Percentiles rank a stretch among this genome's conserved stretches.
phyloP scores from a whole-genome alignment of 1,139 yeast genomes.

The Candida tetrigidarum region DNA sequence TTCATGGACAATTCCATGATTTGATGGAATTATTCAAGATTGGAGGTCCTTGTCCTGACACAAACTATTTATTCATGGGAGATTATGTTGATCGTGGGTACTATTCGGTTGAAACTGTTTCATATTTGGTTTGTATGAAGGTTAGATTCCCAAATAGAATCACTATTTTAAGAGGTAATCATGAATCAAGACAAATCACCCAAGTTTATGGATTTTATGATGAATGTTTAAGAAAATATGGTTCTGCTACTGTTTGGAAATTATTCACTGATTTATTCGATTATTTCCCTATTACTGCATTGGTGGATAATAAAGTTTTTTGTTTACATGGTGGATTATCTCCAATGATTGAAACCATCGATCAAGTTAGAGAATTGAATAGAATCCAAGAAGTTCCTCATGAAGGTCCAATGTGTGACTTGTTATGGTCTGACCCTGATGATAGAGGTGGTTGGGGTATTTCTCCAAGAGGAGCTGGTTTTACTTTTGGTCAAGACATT shows the following conservation, averaged over 20 bases:
- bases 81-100: conserved; percentile 98
- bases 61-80: conserved; percentile 84
- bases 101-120: conserved; percentile 89
- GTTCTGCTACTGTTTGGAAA: conserved; percentile 94
- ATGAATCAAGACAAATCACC: conserved; percentile 95
- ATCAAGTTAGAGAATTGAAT: conserved; percentile 85
- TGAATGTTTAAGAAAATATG: conserved; percentile 95
- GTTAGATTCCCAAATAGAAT: conserved; percentile 93
- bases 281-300: conserved; percentile 91
- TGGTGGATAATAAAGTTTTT: conserved; percentile 86
- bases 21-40: conserved; percentile 87
- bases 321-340: conserved; percentile 98
- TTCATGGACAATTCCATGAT: conserved; percentile 98
- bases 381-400: conserved; percentile 97
- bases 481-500: conserved; percentile 60
- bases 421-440: conserved; percentile 98
- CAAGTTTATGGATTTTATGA: conserved; percentile 98
- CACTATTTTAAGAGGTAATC: conserved; percentile 94
- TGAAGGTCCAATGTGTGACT: conserved; percentile 99
- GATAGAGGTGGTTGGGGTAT: conserved; percentile 97
- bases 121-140: conserved; percentile 89
- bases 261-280: conserved; percentile 79
- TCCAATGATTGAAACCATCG: conserved; percentile 89
- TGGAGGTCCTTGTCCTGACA: conserved; percentile 89
- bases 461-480: conserved; percentile 98